Evolutionary conservation across 768 basidiomycete species (phyloP), one percentile per base, ranked within the genome.

Genomic region (Suillus weaverae): DNA sequence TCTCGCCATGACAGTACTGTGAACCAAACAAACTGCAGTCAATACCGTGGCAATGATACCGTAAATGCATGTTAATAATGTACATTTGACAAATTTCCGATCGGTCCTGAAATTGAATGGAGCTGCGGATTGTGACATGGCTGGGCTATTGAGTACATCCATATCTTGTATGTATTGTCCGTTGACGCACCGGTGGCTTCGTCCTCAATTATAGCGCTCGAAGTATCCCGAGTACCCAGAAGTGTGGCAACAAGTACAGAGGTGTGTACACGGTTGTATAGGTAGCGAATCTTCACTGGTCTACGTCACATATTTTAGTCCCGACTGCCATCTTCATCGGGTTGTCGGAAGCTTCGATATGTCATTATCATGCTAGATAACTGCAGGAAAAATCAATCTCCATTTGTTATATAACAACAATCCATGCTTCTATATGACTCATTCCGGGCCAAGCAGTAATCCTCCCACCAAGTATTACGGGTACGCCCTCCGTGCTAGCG

Each of bases 1-100:
- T 80, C 60, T 73, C 78, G n/a, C 71, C 57, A 62, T 57, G 54
- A 67, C 30, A 30, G 30, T 18, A 30, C 43, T 43, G 60, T 62
- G 48, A 61, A 54, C 65, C 22, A 18, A 26, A 14, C 36, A 57
- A 22, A 57, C 36, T 30, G 18, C 26, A 38, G n/a, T 56, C 16
- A 11, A 26, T 36, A 39, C 22, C 20, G 10, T 33, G 10, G 11
- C 53, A 33, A 35, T 35, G 53, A 54, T 54, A 54, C 33, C 33
- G 10, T 33, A 54, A 3, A 33, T 54, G 10, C 20, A 30, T 10
- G 32, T 13, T n/a, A 35, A 53, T 32, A 20, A 33, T 20, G 5
- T 33, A 33, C 51, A 32, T 32, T 30, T 10, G 30, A 9, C 30
- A 20, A 18, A 53, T 33, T 54, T 35, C 18, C 10, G 2, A 33